Evolutionary conservation across 305 asterid genomes (phyloP), one percentile per base, ranked within the genome.

Genomic region (Fraxinus nigra): DNA sequence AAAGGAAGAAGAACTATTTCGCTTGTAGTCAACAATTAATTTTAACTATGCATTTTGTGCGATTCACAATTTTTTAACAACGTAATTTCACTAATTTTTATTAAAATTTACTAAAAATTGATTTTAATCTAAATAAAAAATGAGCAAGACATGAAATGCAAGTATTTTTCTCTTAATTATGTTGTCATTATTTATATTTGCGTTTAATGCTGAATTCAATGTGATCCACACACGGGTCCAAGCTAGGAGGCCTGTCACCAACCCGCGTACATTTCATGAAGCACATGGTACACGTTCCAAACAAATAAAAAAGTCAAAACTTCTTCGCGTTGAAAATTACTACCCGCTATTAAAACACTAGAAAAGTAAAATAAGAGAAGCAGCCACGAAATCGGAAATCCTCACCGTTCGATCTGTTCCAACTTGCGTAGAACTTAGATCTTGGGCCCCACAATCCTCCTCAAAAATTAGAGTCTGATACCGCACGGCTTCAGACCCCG

Each of bases 271-370:
- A 79, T 1, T 3, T 76, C 59, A 37, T 7, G 16, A 0, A 51
- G 84, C 87, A 32, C 76, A 0, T 9, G 4, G 89, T 86, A 81
- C 89, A 86, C 76, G 28, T 48, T 3, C 1, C 7, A 32, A 7
- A 37, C 10, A 16, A 33, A 43, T 43, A 54, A 30, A 32, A 32
- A 32, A 14, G 4, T 69, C 32, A 3, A 56, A 46, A 35, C 1
- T 26, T 54, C 40, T 33, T 8, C 8, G 2, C 20, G 24, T 63
- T 63, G 34, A 35, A 43, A 1, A 46, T 7, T 38, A 70, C 24
- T 76, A 76, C 86, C 82, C 2, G 82, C 81, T 46, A 9, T 80
- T 9, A 3, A 7, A 59, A 59, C 10, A 0, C 32, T 7, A 8
- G 82, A 56, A 81, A 72, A 38, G 72, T 40, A 72, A 70, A 81